A percentile compares a stretch with the other conserved stretches of the same genome.
Evolutionary conservation across 345 rosid species (phyloP).

Genomic region (Hypericum androsaemum): DNA sequence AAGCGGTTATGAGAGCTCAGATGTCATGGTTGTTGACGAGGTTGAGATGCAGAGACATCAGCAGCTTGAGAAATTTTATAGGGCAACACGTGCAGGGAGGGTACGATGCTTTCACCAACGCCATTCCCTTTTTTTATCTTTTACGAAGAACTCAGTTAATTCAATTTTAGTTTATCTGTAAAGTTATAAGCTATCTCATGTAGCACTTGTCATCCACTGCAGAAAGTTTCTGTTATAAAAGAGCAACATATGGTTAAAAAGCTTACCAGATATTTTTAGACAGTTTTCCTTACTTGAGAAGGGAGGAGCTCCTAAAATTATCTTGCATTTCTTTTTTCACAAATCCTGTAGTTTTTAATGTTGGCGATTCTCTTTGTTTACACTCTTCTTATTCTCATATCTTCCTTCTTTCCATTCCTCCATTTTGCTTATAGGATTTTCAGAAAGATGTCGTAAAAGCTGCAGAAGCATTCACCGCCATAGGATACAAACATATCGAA

Average conservation of each 20-base stretch:
- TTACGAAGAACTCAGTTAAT: not conserved
- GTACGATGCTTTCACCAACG: conserved; percentile 18
- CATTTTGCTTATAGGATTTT: conserved; percentile 53
- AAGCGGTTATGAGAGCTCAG: conserved; percentile 85
- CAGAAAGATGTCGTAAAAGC: conserved; percentile 77
- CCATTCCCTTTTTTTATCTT: not conserved
- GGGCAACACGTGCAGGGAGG: conserved; percentile 72
- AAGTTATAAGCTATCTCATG: too few species aligned
- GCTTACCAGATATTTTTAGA: too few species aligned
- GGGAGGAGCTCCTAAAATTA: too few species aligned
- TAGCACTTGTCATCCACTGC: too few species aligned
- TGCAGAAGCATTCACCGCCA: conserved; percentile 63
- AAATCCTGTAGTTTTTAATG: too few species aligned
- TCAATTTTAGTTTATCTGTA: not conserved
- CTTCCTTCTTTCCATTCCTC: conserved; percentile 7
- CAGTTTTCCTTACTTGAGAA: too few species aligned
- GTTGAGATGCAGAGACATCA: conserved; percentile 92
- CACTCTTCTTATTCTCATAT: conserved; percentile 7
- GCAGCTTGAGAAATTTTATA: conserved; percentile 78
- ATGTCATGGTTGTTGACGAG: conserved; percentile 81
- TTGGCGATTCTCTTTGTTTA: not conserved
- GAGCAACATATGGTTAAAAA: too few species aligned
- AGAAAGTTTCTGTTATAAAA: too few species aligned
- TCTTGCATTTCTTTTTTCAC: too few species aligned
- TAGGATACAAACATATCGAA: conserved; percentile 76